Percentiles rank a stretch among this genome's conserved stretches.
Conservation (phyloP, 495 filamentous ascomycete species). For the Penicillium coprophilum region DNA sequence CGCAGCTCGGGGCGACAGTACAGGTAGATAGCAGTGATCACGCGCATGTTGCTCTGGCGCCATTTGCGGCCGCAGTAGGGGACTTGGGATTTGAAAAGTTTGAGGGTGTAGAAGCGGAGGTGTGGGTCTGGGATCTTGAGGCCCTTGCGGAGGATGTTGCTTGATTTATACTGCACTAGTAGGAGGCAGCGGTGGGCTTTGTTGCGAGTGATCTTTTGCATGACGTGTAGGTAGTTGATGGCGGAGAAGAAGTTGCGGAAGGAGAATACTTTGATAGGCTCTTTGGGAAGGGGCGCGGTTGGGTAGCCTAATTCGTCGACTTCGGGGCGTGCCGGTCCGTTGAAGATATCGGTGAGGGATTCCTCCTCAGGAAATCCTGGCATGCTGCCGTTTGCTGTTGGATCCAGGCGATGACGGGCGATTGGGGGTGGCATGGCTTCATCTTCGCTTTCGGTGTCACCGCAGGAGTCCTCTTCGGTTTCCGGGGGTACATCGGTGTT, state of each 20-base stretch:
- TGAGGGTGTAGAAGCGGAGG: constrained; percentile 90
- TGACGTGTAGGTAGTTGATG: constrained; percentile 90
- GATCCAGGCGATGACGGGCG: constrained; percentile 49
- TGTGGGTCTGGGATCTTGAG: constrained; percentile 87
- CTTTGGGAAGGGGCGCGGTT: constrained; percentile 58
- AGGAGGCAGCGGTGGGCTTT: constrained; percentile 93
- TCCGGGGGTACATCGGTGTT: constrained; percentile 47
- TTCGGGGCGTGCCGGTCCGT: constrained; percentile 60
- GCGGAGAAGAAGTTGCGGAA: constrained; percentile 91
- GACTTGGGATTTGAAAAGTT: constrained; percentile 96
- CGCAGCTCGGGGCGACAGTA: constrained; percentile 89
- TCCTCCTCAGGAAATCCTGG: constrained; percentile 36
- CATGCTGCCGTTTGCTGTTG: constrained; percentile 27
- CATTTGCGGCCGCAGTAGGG: constrained; percentile 98
- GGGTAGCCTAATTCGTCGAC: constrained; percentile 89
- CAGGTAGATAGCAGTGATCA: constrained; percentile 94
- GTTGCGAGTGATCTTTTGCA: constrained; percentile 94
- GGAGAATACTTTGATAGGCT: constrained; percentile 85
- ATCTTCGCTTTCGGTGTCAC: constrained; percentile 53
- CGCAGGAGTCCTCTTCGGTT: constrained; percentile 25
- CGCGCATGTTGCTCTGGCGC: constrained; percentile 97
- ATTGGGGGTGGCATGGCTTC: constrained; percentile 86
- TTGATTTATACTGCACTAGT: constrained; percentile 91
- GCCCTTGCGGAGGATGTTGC: constrained; percentile 80
- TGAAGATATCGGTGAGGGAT: constrained; percentile 33